These are phyloP conservation scores for Liriodendron chinense DNA, from an alignment of 164 flowering plant genomes.

Conservation along the genomic window DNA sequence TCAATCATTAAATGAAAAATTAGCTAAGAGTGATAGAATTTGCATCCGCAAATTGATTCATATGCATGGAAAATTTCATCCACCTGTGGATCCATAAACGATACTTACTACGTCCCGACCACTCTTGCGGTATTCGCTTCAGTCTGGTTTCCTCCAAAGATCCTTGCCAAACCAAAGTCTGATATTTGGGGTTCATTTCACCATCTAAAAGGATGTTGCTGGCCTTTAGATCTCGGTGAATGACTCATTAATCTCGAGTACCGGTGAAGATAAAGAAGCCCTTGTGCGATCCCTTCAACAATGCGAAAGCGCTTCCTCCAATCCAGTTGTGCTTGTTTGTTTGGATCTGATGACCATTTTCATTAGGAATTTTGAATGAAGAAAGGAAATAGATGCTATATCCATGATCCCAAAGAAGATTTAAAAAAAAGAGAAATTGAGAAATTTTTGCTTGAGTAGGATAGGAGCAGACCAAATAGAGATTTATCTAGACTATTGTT, in stretches of 20 bases:
- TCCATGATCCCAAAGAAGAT: too few relatives aligned
- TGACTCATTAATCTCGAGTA: conserved; percentile 46
- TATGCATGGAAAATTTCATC: neutral
- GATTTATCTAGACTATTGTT: too few relatives aligned
- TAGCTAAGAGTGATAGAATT: neutral
- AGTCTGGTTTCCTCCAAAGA: conserved; percentile 28
- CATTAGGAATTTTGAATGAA: too few relatives aligned
- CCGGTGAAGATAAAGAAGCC: conserved; percentile 54
- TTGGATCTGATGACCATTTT: conserved; percentile 19
- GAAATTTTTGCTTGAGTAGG: too few relatives aligned
- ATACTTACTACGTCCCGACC: conserved; percentile 39
- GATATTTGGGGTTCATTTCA: conserved; percentile 45
- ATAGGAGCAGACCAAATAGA: too few relatives aligned
- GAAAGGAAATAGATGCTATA: too few relatives aligned
- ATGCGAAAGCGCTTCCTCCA: conserved; percentile 26
- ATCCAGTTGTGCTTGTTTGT: conserved; percentile 1
- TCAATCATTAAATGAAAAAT: neutral
- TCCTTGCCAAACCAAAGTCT: conserved; percentile 52
- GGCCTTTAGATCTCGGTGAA: conserved; percentile 59
- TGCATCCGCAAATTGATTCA: neutral
- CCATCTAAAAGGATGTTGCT: conserved; percentile 49
- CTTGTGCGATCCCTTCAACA: conserved; percentile 42
- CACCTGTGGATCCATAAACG: neutral
- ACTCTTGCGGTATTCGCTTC: conserved; percentile 22
- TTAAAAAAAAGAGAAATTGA: too few relatives aligned